A percentile compares a stretch with the other conserved stretches of the same genome.
Conservation (phyloP, 495 filamentous ascomycete genomes). For the Paragyromitra xinjiangensis region DNA sequence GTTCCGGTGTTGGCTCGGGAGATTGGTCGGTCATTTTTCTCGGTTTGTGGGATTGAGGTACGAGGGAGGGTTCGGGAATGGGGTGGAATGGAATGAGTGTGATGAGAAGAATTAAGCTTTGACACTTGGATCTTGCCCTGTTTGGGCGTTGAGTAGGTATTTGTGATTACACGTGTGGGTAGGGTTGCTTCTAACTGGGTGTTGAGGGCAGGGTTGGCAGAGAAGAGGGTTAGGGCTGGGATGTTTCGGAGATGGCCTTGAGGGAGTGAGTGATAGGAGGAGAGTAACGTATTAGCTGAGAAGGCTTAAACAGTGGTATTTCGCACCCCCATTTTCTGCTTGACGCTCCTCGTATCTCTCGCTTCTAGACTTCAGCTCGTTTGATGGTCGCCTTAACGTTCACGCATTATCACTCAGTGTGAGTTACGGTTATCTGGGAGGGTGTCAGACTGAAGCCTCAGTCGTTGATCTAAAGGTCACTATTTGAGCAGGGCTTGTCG, state of each 20-base stretch:
- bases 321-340: background rate
- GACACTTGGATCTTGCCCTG: background rate
- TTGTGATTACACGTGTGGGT: constrained; percentile 10
- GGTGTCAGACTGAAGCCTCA: constrained; percentile 38
- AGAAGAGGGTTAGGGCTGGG: background rate
- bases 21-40: constrained; percentile 2
- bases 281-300: too few species aligned
- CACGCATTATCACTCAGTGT: background rate
- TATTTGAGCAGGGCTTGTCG: background rate
- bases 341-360: background rate
- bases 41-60: background rate
- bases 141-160: background rate
- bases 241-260: background rate
- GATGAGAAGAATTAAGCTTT: constrained; percentile 10
- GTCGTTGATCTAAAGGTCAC: constrained; percentile 7
- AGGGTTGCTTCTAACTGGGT: constrained; percentile 18
- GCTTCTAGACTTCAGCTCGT: background rate
- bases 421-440: constrained; percentile 10
- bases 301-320: background rate
- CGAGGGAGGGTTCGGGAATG: background rate
- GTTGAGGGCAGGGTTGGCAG: background rate
- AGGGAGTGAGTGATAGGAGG: too few species aligned
- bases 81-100: background rate
- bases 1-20: constrained; percentile 25
- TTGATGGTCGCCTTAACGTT: background rate